Base-by-base conservation (phyloP, 2,329 filamentous ascomycete genomes). In the Aureobasidium sp. region DNA sequence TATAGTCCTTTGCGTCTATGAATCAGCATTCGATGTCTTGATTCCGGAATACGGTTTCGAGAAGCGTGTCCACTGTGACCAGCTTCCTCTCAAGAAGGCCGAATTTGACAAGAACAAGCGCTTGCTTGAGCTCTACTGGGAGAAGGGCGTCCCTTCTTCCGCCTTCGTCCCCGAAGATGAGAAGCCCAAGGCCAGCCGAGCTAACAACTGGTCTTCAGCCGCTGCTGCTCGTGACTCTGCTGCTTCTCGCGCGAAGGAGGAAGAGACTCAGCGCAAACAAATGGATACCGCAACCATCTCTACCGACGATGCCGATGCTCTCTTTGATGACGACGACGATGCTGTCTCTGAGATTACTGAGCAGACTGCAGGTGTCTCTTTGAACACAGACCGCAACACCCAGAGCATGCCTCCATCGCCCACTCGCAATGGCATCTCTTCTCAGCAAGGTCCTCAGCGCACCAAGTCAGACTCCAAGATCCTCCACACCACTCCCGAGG, bases 1-100 rank as follows among this genome's bases (percentile, higher is more conserved):
- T 68, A 93, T 99, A 69, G 91, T 99, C 53, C 83, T 99, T 62
- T 96, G 91, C 72, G 94, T 99, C 36, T 99, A 99, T 76, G 94
- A 99, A 77, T 97, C 94, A 32, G 94, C 94, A 23, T 99, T 99
- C 73, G 94, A 99, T 74, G 91, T 99, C 47, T 83, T 99, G 66
- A 97, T 99, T 73, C 94, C 94, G 6, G 92, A 99, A 73, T 99
- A 91, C 81, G 94, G 94, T 67, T 97, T 99, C 68, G 94, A 99
- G 81, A 99, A 99, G 85, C 90, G 94, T 67, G 94, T 99, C 58
- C 94, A 99, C 78, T 99, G 94, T 73, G 94, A 99, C 72, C 94
- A 99, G 80, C 82, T 99, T 73, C 94, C 94, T 34, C 80, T 99
- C 68, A 93, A 97, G 84, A 99, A 99, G 82, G 94, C 94, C n/a